Percentiles rank a stretch among this genome's conserved stretches.
These are phyloP conservation scores for Colletotrichum destructivum DNA, from an alignment of 2,329 filamentous ascomycete species.

Conservation along the genomic window DNA sequence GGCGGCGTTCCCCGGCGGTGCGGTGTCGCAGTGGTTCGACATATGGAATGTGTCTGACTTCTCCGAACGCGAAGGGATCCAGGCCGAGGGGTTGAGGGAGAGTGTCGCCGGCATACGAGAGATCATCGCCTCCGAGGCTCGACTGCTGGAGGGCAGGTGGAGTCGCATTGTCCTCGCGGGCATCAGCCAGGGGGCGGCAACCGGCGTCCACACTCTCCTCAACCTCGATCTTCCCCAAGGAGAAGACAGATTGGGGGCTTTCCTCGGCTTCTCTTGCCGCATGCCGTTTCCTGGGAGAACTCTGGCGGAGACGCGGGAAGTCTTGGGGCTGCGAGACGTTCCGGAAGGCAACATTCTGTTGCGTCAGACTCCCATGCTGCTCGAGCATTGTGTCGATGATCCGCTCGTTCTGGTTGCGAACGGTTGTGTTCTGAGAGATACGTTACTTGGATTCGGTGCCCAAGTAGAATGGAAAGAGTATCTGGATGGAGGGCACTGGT, in stretches of 20 bases:
- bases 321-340: constrained; percentile 49
- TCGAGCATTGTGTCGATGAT: constrained; percentile 63
- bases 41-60: constrained; percentile 60
- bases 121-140: constrained; percentile 55
- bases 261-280: constrained; percentile 57
- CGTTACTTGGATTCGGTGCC: constrained; percentile 55
- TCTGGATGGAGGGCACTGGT: constrained; percentile 59
- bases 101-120: constrained; percentile 52
- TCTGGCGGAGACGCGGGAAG: constrained; percentile 51
- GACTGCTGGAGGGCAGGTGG: constrained; percentile 53
- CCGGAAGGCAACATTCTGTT: constrained; percentile 51
- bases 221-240: constrained; percentile 49
- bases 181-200: constrained; percentile 63
- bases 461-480: constrained; percentile 60
- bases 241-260: constrained; percentile 48
- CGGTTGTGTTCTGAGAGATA: constrained; percentile 54
- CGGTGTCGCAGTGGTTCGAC: constrained; percentile 65
- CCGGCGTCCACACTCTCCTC: constrained; percentile 55
- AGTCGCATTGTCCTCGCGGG: constrained; percentile 60
- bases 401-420: constrained; percentile 55
- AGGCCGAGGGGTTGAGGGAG: constrained; percentile 57
- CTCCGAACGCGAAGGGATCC: constrained; percentile 58
- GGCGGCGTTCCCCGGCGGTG: constrained; percentile 42
- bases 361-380: constrained; percentile 59
- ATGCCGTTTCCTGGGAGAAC: constrained; percentile 53